phyloP scores from a whole-genome alignment of 2,329 filamentous ascomycete genomes.

The Zymoseptoria brevis region DNA sequence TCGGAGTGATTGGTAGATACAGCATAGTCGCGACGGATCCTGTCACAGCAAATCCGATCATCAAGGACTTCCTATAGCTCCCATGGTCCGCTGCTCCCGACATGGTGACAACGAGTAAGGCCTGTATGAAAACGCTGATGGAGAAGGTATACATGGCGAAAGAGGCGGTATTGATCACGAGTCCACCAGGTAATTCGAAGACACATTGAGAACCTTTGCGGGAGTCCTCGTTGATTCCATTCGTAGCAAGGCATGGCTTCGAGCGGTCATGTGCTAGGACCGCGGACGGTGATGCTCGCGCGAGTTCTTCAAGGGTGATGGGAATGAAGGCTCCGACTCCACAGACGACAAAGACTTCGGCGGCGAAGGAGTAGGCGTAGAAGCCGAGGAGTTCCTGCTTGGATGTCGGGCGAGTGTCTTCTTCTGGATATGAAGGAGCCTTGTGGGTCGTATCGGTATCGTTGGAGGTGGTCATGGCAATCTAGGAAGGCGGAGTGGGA shows the following conservation, averaged over 20 bases:
- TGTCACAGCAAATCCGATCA: slow-evolving; percentile 74
- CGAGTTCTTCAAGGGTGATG: slow-evolving; percentile 87
- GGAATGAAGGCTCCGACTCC: slow-evolving; percentile 86
- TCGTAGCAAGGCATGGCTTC: slow-evolving; percentile 53
- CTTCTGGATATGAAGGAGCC: slow-evolving; percentile 59
- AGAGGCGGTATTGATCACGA: slow-evolving; percentile 88
- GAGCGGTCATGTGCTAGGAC: slow-evolving; percentile 71
- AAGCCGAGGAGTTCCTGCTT: slow-evolving; percentile 81
- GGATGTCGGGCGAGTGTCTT: slow-evolving; percentile 85
- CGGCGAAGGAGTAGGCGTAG: slow-evolving; percentile 94
- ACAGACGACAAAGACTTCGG: slow-evolving; percentile 93
- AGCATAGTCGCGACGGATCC: slow-evolving; percentile 80
- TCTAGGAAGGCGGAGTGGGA: not conserved
- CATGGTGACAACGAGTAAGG: slow-evolving; percentile 88
- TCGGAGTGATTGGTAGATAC: slow-evolving; percentile 70
- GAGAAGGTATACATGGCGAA: slow-evolving; percentile 99
- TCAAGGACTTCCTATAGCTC: slow-evolving; percentile 72
- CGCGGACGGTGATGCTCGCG: slow-evolving; percentile 67
- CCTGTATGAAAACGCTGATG: slow-evolving; percentile 80
- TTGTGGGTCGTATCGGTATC: slow-evolving; percentile 11
- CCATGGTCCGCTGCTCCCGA: slow-evolving; percentile 94
- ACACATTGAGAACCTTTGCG: slow-evolving; percentile 61
- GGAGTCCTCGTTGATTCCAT: slow-evolving; percentile 6
- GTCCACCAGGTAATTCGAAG: slow-evolving; percentile 63
- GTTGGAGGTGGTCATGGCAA: not conserved